These are phyloP conservation scores for Petrea volubilis DNA, from an alignment of 257 asterid genomes.

Conservation along the genomic window DNA sequence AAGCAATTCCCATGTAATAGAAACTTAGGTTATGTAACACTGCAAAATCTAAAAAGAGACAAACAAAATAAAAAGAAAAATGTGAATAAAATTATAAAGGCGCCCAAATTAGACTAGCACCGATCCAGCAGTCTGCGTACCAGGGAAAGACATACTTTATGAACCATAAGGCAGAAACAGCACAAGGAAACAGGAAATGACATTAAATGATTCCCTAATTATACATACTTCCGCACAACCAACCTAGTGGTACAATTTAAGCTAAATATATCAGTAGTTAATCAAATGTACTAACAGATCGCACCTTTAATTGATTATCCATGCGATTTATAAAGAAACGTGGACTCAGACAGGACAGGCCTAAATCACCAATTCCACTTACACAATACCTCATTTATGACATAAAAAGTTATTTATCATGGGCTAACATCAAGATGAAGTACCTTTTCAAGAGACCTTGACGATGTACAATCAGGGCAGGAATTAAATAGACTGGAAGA, in stretches of 20 bases:
- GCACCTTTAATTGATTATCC: background rate
- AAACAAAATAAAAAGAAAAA: background rate
- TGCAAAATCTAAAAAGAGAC: background rate
- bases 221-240: background rate
- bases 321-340: background rate
- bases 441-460: slow-evolving; percentile 85
- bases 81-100: slow-evolving; percentile 11
- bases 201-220: background rate
- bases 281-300: background rate
- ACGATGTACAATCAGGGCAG: slow-evolving; percentile 96
- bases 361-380: slow-evolving; percentile 4
- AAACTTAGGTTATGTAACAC: background rate
- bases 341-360: background rate
- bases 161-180: slow-evolving; percentile 8
- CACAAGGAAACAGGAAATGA: background rate
- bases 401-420: slow-evolving; percentile 10
- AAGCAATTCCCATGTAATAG: background rate
- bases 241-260: slow-evolving; percentile 7
- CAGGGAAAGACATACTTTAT: background rate
- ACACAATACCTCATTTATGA: slow-evolving; percentile 7
- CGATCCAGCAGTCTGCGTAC: background rate
- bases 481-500: slow-evolving; percentile 90
- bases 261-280: slow-evolving; percentile 6
- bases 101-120: slow-evolving; percentile 1
- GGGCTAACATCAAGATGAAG: slow-evolving; percentile 13